Base-by-base conservation (phyloP, 257 asterid genomes). In the Ajuga chamaepitys region DNA sequence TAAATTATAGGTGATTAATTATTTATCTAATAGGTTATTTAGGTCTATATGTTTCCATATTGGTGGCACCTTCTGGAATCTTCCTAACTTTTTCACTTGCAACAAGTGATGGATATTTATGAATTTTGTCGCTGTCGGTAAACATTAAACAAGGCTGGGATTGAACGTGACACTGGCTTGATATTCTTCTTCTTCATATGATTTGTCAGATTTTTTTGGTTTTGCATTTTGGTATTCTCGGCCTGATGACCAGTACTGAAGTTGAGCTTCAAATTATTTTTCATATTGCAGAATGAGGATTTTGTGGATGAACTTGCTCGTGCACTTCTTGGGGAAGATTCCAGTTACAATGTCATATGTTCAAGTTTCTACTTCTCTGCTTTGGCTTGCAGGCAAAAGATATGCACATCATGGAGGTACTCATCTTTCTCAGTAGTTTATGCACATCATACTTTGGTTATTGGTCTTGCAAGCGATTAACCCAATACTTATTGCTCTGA, bases 281-380 rank as follows among this genome's bases (percentile, higher is more conserved):
- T 37, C 24, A 47, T 70, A 45, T 48, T 58, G 67, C 95, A 92
- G 98, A 83, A 77, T 50, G 80, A 62, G 41, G 70, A 68, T 62
- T 71, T 86, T 76, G 80, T 75, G 64, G 84, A 79, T 56, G 85
- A 83, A 60, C 93, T 88, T 64, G 88, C 89, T 13, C 82, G 80
- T 44, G 68, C 70, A 81, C 79, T 90, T 90, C 76, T 70, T 77
- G 82, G 95, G 75, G 79, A 84, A 84, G 82, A 80, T 94, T 72
- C 97, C 96, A 24, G 92, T 86, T 73, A 50, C 90, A n/a, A 41
- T 88, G 10, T 88, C 97, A 12, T 79, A 78, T 82, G 77, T 78
- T 45, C 95, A 90, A 71, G 91, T 95, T 68, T 94, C 99, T 57
- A 84, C 90, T 66, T 77, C 96, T 94, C 65, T 88, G 93, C 83